A percentile compares a stretch with the other conserved stretches of the same genome.
Conservation (phyloP, 2,329 filamentous ascomycete genomes). For the Periconia digitata region DNA sequence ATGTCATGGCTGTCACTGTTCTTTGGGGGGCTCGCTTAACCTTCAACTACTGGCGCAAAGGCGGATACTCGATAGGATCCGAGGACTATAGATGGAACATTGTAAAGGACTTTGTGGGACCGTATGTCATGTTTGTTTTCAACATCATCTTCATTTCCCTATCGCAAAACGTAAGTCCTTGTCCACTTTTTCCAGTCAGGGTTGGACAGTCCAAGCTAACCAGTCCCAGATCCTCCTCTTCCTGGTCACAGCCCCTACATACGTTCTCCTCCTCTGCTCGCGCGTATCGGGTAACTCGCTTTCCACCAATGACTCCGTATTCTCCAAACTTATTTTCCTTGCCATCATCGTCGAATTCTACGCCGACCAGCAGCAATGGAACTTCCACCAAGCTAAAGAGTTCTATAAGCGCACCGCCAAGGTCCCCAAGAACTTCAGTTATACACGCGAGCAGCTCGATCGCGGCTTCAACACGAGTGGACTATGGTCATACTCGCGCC, state of each 20-base stretch:
- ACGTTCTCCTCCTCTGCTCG: slow-evolving; percentile 75
- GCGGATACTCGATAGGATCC: slow-evolving; percentile 83
- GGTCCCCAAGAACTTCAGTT: slow-evolving; percentile 63
- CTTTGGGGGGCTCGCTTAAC: slow-evolving; percentile 91
- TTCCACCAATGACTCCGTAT: slow-evolving; percentile 57
- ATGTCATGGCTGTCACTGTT: slow-evolving; percentile 67
- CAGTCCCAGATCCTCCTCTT: slow-evolving; percentile 68
- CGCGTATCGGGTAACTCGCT: slow-evolving; percentile 59
- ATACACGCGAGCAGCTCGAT: slow-evolving; percentile 74
- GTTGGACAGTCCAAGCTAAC: slow-evolving; percentile 9
- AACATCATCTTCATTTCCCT: slow-evolving; percentile 89
- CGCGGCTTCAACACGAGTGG: slow-evolving; percentile 85
- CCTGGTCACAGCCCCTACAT: slow-evolving; percentile 76
- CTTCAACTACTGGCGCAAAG: slow-evolving; percentile 95
- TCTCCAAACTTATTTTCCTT: slow-evolving; percentile 57
- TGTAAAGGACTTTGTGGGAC: slow-evolving; percentile 66
- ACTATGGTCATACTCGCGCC: slow-evolving; percentile 83
- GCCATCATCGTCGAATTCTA: slow-evolving; percentile 71
- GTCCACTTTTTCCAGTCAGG: neutral
- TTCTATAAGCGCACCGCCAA: slow-evolving; percentile 73
- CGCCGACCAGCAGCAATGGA: slow-evolving; percentile 92
- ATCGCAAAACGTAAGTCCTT: slow-evolving; percentile 60
- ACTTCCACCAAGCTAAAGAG: slow-evolving; percentile 79
- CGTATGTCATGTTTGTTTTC: slow-evolving; percentile 74
- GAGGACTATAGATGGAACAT: slow-evolving; percentile 95